These are phyloP conservation scores for Dianthus caryophyllus DNA, from an alignment of 148 eudicot species.

Conservation along the genomic window DNA sequence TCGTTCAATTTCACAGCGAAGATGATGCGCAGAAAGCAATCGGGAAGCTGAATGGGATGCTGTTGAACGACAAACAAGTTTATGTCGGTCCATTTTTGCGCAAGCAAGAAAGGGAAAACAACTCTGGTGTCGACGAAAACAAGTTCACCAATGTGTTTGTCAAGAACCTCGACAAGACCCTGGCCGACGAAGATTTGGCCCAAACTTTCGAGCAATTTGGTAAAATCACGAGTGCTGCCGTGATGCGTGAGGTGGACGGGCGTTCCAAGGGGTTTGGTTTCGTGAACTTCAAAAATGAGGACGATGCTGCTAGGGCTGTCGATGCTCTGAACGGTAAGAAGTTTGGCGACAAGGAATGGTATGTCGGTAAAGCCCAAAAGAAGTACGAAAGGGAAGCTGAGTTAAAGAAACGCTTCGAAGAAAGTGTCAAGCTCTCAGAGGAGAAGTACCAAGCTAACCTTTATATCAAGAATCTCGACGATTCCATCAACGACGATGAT, in stretches of 20 bases:
- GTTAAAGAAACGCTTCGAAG: slow-evolving; percentile 57
- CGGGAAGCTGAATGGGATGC: slow-evolving; percentile 80
- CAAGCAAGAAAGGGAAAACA: slow-evolving; percentile 72
- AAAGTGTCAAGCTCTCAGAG: slow-evolving; percentile 52
- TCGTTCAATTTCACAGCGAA: slow-evolving; percentile 80
- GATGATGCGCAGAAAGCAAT: slow-evolving; percentile 82
- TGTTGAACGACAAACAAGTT: slow-evolving; percentile 83
- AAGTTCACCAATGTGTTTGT: slow-evolving; percentile 82
- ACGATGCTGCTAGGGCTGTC: slow-evolving; percentile 78
- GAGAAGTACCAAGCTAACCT: slow-evolving; percentile 81
- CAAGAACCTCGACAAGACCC: slow-evolving; percentile 68
- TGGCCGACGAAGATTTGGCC: slow-evolving; percentile 67
- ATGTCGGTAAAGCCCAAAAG: slow-evolving; percentile 86
- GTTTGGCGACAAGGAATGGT: slow-evolving; percentile 84
- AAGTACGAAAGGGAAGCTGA: slow-evolving; percentile 79
- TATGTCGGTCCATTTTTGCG: slow-evolving; percentile 77
- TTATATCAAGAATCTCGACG: slow-evolving; percentile 84
- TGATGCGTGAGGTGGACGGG: slow-evolving; percentile 82
- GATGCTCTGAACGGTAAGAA: slow-evolving; percentile 67
- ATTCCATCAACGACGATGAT: slow-evolving; percentile 65
- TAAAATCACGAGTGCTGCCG: slow-evolving; percentile 64
- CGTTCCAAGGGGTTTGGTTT: slow-evolving; percentile 89
- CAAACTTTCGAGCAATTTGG: slow-evolving; percentile 72
- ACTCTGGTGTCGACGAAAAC: slow-evolving; percentile 45
- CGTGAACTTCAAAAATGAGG: slow-evolving; percentile 77